A percentile compares a stretch with the other conserved stretches of the same genome.
Evolutionary conservation across 2,329 filamentous ascomycete species (phyloP).

Genomic region (Ceratocystis colombiana): DNA sequence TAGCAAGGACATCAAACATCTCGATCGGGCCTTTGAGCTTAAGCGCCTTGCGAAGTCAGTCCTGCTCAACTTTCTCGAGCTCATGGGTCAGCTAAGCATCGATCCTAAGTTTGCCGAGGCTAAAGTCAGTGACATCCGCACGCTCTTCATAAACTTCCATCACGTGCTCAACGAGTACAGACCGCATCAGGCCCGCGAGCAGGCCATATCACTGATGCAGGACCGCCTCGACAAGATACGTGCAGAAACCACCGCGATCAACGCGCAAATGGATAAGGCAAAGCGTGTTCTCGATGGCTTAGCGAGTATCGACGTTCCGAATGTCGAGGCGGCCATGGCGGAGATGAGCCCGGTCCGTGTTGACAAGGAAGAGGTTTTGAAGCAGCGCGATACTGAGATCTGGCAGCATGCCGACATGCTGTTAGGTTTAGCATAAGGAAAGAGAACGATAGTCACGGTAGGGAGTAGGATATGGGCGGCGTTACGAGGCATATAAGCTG

Average conservation of each 20-base stretch:
- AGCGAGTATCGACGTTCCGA: constrained; percentile 39
- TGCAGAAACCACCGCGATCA: constrained; percentile 61
- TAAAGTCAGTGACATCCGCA: constrained; percentile 69
- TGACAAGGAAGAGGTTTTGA: background rate
- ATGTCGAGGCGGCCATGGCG: constrained; percentile 10
- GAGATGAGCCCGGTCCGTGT: background rate
- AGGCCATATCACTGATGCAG: constrained; percentile 78
- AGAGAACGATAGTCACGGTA: too few relatives aligned
- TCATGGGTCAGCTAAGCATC: constrained; percentile 60
- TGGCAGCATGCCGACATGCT: constrained; percentile 16
- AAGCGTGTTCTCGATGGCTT: constrained; percentile 62
- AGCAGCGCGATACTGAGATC: constrained; percentile 15
- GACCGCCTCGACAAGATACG: constrained; percentile 63
- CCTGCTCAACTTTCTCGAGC: constrained; percentile 78
- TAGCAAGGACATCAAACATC: constrained; percentile 45
- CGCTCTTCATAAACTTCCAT: constrained; percentile 81
- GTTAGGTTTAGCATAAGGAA: background rate
- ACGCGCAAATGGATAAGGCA: constrained; percentile 60
- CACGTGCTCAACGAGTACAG: constrained; percentile 90
- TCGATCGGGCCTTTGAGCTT: constrained; percentile 57
- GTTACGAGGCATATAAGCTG: background rate
- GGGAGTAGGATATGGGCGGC: background rate
- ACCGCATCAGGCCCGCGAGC: constrained; percentile 84
- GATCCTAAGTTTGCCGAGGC: constrained; percentile 54
- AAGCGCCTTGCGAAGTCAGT: constrained; percentile 74